phyloP scores from a whole-genome alignment of 2,329 filamentous ascomycete species.

The Hypoxylon sp. region DNA sequence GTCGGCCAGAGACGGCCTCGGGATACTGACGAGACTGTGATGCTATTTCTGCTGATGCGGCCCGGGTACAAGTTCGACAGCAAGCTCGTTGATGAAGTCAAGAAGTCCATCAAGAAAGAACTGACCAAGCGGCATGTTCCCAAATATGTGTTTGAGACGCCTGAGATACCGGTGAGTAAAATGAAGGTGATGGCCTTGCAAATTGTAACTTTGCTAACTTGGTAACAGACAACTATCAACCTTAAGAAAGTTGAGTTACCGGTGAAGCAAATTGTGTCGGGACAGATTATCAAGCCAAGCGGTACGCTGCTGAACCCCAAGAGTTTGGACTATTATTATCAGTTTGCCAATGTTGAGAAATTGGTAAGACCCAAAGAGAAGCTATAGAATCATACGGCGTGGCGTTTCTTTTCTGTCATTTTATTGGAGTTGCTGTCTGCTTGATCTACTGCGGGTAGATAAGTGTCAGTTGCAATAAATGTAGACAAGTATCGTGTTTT shows the following conservation, averaged over 20 bases:
- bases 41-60: constrained; percentile 65
- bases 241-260: constrained; percentile 86
- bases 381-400: too few relatives aligned
- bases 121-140: constrained; percentile 80
- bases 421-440: too few relatives aligned
- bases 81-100: constrained; percentile 65
- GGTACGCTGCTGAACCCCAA: constrained; percentile 80
- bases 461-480: too few relatives aligned
- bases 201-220: constrained; percentile 28
- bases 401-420: too few relatives aligned
- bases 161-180: constrained; percentile 76
- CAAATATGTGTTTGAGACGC: constrained; percentile 79
- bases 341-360: constrained; percentile 77
- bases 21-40: constrained; percentile 62
- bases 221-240: constrained; percentile 77
- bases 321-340: constrained; percentile 80
- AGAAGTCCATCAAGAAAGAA: constrained; percentile 70
- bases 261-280: constrained; percentile 84
- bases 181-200: not conserved
- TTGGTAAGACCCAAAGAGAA: constrained; percentile 58
- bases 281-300: constrained; percentile 75
- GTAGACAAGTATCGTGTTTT: too few relatives aligned
- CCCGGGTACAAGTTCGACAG: constrained; percentile 64
- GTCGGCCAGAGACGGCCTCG: constrained; percentile 76
- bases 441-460: too few relatives aligned